Evolutionary conservation across 2,329 filamentous ascomycete species (phyloP), one percentile per base, ranked within the genome.

Genomic region (Epichloe uncinata): DNA sequence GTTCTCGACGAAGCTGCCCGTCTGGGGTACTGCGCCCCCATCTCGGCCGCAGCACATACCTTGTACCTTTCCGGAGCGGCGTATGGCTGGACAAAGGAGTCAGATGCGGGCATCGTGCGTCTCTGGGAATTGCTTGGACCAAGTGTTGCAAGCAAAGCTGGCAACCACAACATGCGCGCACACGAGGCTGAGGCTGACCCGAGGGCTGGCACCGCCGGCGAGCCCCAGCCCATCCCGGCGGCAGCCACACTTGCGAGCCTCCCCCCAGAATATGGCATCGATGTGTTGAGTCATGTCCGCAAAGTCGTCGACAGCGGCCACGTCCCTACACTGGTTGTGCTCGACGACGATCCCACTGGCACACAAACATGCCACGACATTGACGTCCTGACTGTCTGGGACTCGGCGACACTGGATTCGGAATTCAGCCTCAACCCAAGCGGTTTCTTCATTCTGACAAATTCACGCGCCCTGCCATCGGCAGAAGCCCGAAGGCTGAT

Each of bases 291-390:
- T 15, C 55, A 55, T 9, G 56, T 58, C 3, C 53, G 50, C 18
- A 47, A 43, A 1, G 53, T 54, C 1, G 56, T 62, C 8, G 38
- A 52, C 20, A 53, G 48, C 18, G 52, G 55, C 12, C 46, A 59
- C 3, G 56, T 61, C 4, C 63, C 65, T 12, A 57, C 63, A 8
- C 61, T 70, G 6, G 66, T 74, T 4, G 66, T 66, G 0, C 63
- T 74, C 4, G 76, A 79, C 50, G 76, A 79, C 53, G 76, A 79
- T 51, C 76, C 76, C 34, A 80, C 77, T 0, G 76, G 76, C 16
- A 80, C 76, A 0, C 77, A 81, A 56, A 81, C 77, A 4, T 78
- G 75, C 59, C 74, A 79, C 57, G 70, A 74, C 54, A 74, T 80
- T 53, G 63, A 68, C 48, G 75, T 80, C 3, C 63, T 80, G 33